Conservation (phyloP, 2,329 filamentous ascomycete genomes). For the Cadophora luteo-olivacea region DNA sequence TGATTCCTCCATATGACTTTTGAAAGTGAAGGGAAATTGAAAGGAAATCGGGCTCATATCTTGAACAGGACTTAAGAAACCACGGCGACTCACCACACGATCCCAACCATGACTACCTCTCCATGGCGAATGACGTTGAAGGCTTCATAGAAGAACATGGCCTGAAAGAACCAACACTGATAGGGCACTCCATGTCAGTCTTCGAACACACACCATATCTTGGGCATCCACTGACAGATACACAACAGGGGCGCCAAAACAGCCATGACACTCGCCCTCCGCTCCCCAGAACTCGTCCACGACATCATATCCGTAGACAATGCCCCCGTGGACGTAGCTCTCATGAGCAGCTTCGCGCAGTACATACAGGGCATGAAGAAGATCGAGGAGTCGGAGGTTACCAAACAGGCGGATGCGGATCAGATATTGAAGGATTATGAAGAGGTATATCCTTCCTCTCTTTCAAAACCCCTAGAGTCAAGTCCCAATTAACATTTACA, state of each 20-base stretch:
- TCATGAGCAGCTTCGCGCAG: slow-evolving; percentile 76
- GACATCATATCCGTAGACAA: slow-evolving; percentile 89
- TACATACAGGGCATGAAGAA: slow-evolving; percentile 87
- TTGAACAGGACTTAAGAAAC: slow-evolving; percentile 80
- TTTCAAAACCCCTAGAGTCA: too few relatives aligned
- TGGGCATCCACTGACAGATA: slow-evolving; percentile 18
- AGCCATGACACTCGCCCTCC: slow-evolving; percentile 85
- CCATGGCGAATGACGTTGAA: slow-evolving; percentile 84
- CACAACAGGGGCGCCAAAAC: slow-evolving; percentile 80
- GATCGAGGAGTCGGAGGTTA: slow-evolving; percentile 73
- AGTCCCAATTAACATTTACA: slow-evolving; percentile 12
- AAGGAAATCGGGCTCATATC: slow-evolving; percentile 1
- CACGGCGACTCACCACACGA: slow-evolving; percentile 90
- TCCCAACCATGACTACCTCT: slow-evolving; percentile 76
- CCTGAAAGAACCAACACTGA: slow-evolving; percentile 75
- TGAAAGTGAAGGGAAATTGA: too few relatives aligned
- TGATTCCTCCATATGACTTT: slow-evolving; percentile 47
- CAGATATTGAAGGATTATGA: slow-evolving; percentile 79
- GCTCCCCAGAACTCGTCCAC: slow-evolving; percentile 68
- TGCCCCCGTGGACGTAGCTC: slow-evolving; percentile 80
- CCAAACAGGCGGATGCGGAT: slow-evolving; percentile 79
- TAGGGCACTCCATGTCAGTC: slow-evolving; percentile 89
- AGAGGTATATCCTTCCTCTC: slow-evolving; percentile 52
- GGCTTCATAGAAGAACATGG: slow-evolving; percentile 76
- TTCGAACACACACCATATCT: neutral